phyloP scores from a whole-genome alignment of 805 yeast genomes.

The Hanseniaspora thailandica region DNA sequence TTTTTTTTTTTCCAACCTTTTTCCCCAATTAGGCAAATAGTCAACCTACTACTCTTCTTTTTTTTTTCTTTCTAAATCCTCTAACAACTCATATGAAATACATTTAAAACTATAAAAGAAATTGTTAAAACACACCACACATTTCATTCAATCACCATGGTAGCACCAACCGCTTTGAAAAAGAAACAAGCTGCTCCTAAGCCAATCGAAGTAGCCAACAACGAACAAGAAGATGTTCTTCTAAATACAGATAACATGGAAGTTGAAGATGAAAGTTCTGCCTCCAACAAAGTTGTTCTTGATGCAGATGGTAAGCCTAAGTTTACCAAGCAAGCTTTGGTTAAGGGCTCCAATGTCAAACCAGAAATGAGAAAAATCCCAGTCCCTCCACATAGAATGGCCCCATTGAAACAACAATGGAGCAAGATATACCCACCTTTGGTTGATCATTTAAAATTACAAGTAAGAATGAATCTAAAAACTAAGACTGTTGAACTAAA shows the following conservation, averaged over 20 bases:
- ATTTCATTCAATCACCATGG: background rate
- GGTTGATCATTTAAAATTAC: constrained; percentile 87
- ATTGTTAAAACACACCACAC: background rate
- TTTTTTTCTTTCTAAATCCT: background rate
- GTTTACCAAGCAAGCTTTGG: constrained; percentile 57
- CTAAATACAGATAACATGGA: constrained; percentile 27
- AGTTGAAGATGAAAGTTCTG: constrained; percentile 16
- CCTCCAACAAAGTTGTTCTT: constrained; percentile 25
- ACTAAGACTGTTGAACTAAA: constrained; percentile 80
- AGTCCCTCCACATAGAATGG: constrained; percentile 95
- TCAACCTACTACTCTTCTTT: no score
- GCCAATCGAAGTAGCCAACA: background rate
- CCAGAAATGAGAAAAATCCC: constrained; percentile 78
- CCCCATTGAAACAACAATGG: constrained; percentile 86
- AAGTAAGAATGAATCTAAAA: constrained; percentile 87
- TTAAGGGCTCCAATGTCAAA: constrained; percentile 53
- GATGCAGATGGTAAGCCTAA: constrained; percentile 85
- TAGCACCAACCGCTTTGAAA: constrained; percentile 16
- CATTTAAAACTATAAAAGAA: no score
- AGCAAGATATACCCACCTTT: constrained; percentile 88
- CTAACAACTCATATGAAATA: no score
- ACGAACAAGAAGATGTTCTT: constrained; percentile 24
- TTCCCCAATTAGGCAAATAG: no score
- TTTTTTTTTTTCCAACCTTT: no score
- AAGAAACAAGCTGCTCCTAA: background rate